Percentiles rank a stretch among this genome's conserved stretches.
Evolutionary conservation across 208 protist genomes (phyloP).

Genomic region (Trypanosoma cruzi): DNA sequence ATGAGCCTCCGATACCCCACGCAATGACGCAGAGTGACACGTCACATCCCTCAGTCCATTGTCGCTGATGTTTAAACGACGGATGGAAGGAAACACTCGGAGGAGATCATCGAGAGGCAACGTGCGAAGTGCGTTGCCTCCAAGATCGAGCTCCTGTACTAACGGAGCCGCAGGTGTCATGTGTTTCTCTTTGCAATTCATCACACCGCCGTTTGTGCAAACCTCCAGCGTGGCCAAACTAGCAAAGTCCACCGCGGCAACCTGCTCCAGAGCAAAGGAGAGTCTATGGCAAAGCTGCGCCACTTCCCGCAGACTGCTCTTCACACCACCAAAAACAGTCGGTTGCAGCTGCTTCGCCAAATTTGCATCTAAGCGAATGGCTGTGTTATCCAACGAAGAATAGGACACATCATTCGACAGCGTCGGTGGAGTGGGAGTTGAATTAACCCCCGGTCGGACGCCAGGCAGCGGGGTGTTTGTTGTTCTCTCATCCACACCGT

Average conservation of each 20-base stretch:
- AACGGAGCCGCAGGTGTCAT: slow-evolving; percentile 18
- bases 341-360: slow-evolving; percentile 40
- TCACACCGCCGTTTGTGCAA: background rate
- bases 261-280: slow-evolving; percentile 62
- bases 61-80: slow-evolving; percentile 43
- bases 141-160: slow-evolving; percentile 60
- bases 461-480: background rate
- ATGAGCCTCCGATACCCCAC: slow-evolving; percentile 63
- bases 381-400: background rate
- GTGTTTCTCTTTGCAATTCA: background rate
- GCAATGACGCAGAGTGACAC: slow-evolving; percentile 28
- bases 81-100: slow-evolving; percentile 47
- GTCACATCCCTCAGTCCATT: slow-evolving; percentile 30
- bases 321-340: slow-evolving; percentile 35
- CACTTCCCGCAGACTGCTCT: slow-evolving; percentile 32
- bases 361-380: slow-evolving; percentile 30
- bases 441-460: background rate
- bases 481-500: slow-evolving; percentile 1
- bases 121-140: slow-evolving; percentile 52
- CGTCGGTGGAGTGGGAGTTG: background rate
- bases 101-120: slow-evolving; percentile 52
- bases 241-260: slow-evolving; percentile 48
- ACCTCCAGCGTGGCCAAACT: slow-evolving; percentile 30
- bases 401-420: background rate
- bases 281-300: slow-evolving; percentile 47